Percentiles rank a stretch among this genome's conserved stretches.
Evolutionary conservation across 768 basidiomycete genomes (phyloP).

Genomic region (Nidularia pulvinata): DNA sequence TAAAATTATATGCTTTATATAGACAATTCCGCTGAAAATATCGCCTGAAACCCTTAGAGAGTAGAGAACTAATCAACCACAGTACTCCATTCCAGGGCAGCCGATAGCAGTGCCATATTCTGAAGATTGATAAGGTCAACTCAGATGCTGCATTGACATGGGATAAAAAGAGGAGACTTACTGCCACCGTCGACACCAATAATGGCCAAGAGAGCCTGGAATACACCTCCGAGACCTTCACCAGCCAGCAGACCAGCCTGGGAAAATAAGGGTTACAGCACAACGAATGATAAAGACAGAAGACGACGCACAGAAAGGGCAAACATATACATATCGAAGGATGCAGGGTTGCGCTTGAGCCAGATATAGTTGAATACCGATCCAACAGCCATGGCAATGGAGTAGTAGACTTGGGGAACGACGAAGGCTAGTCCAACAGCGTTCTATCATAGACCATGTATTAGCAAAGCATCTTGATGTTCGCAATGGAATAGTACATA

Average conservation of each 20-base stretch:
- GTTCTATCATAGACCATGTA: constrained; percentile 23
- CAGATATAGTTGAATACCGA: constrained; percentile 48
- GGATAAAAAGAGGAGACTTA: constrained; percentile 18
- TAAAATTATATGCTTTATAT: background rate
- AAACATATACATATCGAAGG: constrained; percentile 61
- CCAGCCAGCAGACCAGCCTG: constrained; percentile 53
- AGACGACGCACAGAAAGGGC: constrained; percentile 37
- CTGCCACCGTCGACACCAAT: constrained; percentile 48
- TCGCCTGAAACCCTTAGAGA: background rate
- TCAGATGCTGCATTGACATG: background rate
- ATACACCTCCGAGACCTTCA: constrained; percentile 62
- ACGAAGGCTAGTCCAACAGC: constrained; percentile 54
- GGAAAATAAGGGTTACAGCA: background rate
- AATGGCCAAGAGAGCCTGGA: constrained; percentile 55
- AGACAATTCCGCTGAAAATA: background rate
- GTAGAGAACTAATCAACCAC: constrained; percentile 29
- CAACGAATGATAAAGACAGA: background rate
- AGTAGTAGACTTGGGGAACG: constrained; percentile 47
- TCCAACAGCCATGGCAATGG: constrained; percentile 51
- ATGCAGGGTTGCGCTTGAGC: constrained; percentile 37
- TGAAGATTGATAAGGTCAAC: constrained; percentile 5
- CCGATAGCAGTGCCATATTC: constrained; percentile 51
- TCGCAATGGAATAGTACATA: constrained; percentile 6
- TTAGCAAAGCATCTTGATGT: background rate
- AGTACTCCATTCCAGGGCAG: constrained; percentile 52